Evolutionary conservation across 2,329 filamentous ascomycete species (phyloP), one percentile per base, ranked within the genome.

Genomic region (Blastomyces emzantsi): DNA sequence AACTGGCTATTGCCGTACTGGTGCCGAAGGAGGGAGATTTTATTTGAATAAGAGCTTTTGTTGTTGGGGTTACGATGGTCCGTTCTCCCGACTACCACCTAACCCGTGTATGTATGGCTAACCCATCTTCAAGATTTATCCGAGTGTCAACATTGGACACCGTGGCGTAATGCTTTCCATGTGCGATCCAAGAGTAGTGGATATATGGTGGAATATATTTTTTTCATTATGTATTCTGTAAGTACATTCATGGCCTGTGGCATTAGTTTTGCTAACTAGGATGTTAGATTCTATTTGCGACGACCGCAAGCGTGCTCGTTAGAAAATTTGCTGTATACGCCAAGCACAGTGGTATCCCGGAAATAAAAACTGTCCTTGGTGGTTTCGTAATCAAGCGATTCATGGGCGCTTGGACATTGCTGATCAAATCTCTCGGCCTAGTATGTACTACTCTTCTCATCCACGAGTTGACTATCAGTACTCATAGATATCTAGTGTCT

Each of bases 381-480:
- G 94, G 94, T 2, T 99, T 99, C 74, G 90, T 97, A 57, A 99
- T 99, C 92, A 97, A 97, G 76, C 93, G 92, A 0, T 99, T 99
- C 72, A 83, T 99, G 30, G 92, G 93, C 28, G 87, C 88, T 70
- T 92, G 91, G 85, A 99, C 94, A 7, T 80, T 99, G 39, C 75
- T 93, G 66, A 97, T 99, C 78, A 99, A 99, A 78, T 96, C 92
- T 0, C 85, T 97, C 63, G 90, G 89, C 30, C 80, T 99, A 58
- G 66, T 68, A 64, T 36, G 51, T 43, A 41, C 59, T 13, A 13
- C 9, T 52, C 9, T 11, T 8, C 22, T 51, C 43, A 25, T 49
- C 6, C 22, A 33, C 7, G n/a, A 41, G 13, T 33, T 64, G 13
- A 9, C n/a, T 56, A 2, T 22, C 6, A 45, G 57, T 56, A 57